Base-by-base conservation (phyloP, 805 yeast species). In the Helenozyma rhizophorensis region DNA sequence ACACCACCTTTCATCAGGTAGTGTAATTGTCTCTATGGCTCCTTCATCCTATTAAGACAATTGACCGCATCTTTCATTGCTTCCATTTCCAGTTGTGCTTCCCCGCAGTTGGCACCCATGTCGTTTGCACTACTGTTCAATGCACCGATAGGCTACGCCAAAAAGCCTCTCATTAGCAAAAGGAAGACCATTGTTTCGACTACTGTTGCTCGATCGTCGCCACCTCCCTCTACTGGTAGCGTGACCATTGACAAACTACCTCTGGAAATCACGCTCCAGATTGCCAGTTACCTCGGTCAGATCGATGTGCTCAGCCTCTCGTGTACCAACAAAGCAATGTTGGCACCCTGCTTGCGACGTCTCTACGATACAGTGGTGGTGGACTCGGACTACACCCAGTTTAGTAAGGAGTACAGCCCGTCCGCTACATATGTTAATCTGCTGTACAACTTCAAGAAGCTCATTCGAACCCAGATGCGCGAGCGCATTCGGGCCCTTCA, bases 311-410 rank as follows among this genome's bases (percentile, higher is more conserved):
- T 39, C 23, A 32, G 30, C 23, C 31, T 42, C 4, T 25, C 39
- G 3, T 21, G 23, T 9, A 32, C 43, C 6, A 27, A 32, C 10
- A 32, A 28, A 10, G 26, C 23, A 19, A 25, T 39, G 33, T n/a
- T 13, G 6, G 25, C 23, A 9, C 9, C 29, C 5, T 16, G 34
- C 11, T 17, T 58, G 6, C 56, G 58, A 0, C 44, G 68, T n/a
- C 40, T 72, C 15, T 67, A 65, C 40, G 65, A 63, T 25, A 52
- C 62, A 12, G 51, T 62, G 2, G 54, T 67, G 11, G 60, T 73
- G 4, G 67, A 65, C 36, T 53, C 64, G 34, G 52, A 52, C 27
- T 65, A 47, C 35, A 58, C 55, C 30, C 64, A 54, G 22, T 60
- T 65, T 31, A 56, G 53, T 32, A 53, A 39, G 26, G 52, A 52